These are phyloP conservation scores for Wickerhamomyces bovis DNA, from an alignment of 805 yeast species.

Conservation along the genomic window DNA sequence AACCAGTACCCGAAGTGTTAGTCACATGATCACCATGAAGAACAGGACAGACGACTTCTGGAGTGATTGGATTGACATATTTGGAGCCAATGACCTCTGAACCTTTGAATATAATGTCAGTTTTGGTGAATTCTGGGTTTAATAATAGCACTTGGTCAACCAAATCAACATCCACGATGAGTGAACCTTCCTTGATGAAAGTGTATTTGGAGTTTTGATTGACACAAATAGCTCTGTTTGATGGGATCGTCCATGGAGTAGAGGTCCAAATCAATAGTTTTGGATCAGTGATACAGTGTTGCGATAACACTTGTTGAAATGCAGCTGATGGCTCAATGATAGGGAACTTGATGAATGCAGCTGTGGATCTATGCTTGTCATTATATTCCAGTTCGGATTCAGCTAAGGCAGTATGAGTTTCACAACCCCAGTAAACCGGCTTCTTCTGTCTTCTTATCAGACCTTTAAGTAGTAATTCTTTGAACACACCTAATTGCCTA, in stretches of 20 bases:
- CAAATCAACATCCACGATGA: conserved; percentile 55
- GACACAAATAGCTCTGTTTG: conserved; percentile 78
- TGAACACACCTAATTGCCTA: conserved; percentile 67
- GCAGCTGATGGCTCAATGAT: conserved; percentile 26
- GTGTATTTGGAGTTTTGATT: conserved; percentile 56
- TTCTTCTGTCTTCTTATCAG: conserved; percentile 78
- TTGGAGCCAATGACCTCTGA: conserved; percentile 29
- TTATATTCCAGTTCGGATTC: conserved; percentile 94
- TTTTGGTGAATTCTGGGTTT: conserved; percentile 18
- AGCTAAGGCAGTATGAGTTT: conserved; percentile 88
- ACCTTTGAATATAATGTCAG: conserved; percentile 36
- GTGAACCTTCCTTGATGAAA: conserved; percentile 30
- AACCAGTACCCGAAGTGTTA: conserved; percentile 80
- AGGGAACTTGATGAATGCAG: conserved; percentile 68
- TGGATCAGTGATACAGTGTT: conserved; percentile 13
- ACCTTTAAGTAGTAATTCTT: conserved; percentile 54
- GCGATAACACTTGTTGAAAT: conserved; percentile 4
- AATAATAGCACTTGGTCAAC: conserved; percentile 32
- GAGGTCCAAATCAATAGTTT: conserved; percentile 84
- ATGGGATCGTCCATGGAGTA: conserved; percentile 95
- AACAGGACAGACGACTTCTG: conserved; percentile 44
- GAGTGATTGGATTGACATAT: conserved; percentile 54
- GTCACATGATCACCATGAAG: conserved; percentile 81
- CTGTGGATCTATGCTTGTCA: conserved; percentile 57
- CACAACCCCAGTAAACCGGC: conserved; percentile 98